Conservation (phyloP, 2,329 filamentous ascomycete genomes). For the Verticillium tricorpus region DNA sequence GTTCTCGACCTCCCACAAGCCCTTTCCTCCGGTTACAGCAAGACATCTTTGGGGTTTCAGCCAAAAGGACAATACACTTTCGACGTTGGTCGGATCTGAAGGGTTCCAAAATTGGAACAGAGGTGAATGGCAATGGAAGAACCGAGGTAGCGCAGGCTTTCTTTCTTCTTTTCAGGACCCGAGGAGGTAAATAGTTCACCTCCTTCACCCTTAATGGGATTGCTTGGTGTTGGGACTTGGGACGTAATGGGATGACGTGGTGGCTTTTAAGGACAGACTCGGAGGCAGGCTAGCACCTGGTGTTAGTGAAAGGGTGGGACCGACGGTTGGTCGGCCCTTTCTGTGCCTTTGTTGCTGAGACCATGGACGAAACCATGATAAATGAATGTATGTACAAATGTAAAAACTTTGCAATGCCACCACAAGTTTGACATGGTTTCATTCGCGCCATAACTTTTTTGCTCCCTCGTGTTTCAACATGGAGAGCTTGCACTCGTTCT, state of each 20-base stretch:
- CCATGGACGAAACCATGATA: neutral
- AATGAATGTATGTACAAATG: conserved; percentile 2
- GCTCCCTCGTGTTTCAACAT: too few species aligned
- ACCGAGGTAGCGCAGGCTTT: conserved; percentile 3
- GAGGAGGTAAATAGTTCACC: conserved; percentile 27
- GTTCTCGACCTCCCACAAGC: conserved; percentile 8
- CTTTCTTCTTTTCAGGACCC: conserved; percentile 13
- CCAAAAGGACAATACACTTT: neutral
- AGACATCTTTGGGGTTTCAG: neutral
- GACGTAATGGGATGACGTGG: neutral
- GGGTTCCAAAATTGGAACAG: conserved; percentile 2
- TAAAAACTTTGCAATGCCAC: neutral
- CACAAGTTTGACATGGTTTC: neutral
- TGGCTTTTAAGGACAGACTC: neutral
- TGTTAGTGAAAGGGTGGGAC: neutral
- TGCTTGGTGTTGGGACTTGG: neutral
- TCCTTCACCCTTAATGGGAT: conserved; percentile 19
- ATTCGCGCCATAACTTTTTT: too few species aligned
- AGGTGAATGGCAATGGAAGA: conserved; percentile 5
- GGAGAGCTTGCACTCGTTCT: too few species aligned
- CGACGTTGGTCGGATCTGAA: conserved; percentile 3
- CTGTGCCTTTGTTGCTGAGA: neutral
- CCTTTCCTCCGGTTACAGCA: conserved; percentile 12
- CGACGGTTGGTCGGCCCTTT: neutral
- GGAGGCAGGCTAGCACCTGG: neutral